phyloP scores from a whole-genome alignment of 331 rosid species.

The Saraca asoca region DNA sequence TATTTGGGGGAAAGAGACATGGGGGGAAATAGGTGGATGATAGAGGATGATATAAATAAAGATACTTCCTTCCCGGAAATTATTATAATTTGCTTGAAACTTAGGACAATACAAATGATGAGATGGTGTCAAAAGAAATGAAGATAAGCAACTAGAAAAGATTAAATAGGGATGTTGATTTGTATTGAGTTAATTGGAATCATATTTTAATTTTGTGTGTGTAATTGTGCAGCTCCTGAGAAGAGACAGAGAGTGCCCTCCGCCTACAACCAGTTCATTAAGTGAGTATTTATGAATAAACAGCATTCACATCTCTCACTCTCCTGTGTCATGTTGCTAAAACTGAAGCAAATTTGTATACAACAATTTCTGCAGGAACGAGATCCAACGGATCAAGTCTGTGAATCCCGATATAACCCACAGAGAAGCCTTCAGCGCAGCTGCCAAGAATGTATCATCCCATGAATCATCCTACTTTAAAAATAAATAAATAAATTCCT shows the following conservation, averaged over 20 bases:
- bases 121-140: background rate
- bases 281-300: conserved; percentile 51
- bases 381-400: conserved; percentile 93
- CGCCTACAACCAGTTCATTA: conserved; percentile 89
- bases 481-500: too few relatives aligned
- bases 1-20: too few relatives aligned
- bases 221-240: conserved; percentile 72
- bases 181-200: conserved; percentile 24
- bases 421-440: conserved; percentile 93
- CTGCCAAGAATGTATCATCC: conserved; percentile 76
- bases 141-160: conserved; percentile 32
- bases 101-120: background rate
- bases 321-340: conserved; percentile 10
- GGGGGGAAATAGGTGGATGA: too few relatives aligned
- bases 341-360: conserved; percentile 38
- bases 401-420: conserved; percentile 89
- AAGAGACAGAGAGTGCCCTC: conserved; percentile 94
- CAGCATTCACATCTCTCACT: background rate
- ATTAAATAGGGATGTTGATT: conserved; percentile 34
- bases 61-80: too few relatives aligned
- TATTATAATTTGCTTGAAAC: conserved; percentile 34
- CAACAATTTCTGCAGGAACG: conserved; percentile 56
- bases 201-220: conserved; percentile 26
- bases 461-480: too few relatives aligned
- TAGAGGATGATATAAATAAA: too few relatives aligned